Evolutionary conservation across 805 yeast genomes (phyloP).

Genomic region (Torulaspora delbrueckii): DNA sequence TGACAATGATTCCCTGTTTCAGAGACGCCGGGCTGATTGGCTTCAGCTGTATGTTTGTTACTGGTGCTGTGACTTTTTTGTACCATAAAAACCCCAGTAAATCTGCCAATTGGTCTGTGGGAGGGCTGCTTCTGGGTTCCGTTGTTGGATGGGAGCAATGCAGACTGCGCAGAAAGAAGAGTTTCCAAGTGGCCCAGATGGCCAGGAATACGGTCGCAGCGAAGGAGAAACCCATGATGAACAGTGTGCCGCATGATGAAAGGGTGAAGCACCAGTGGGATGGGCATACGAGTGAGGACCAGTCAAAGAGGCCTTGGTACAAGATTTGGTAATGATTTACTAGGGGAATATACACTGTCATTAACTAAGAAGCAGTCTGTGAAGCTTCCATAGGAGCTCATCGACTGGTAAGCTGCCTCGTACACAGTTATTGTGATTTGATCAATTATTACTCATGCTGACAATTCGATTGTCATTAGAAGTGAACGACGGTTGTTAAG

Average conservation of each 20-base stretch:
- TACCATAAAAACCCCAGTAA: slow-evolving; percentile 57
- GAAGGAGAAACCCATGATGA: slow-evolving; percentile 38
- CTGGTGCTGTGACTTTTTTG: slow-evolving; percentile 61
- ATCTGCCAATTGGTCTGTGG: slow-evolving; percentile 77
- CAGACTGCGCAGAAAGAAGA: slow-evolving; percentile 60
- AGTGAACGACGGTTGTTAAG: background rate
- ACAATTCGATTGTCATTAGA: background rate
- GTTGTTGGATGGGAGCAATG: slow-evolving; percentile 93
- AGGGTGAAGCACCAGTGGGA: slow-evolving; percentile 24
- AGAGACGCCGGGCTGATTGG: slow-evolving; percentile 77
- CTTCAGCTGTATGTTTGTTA: slow-evolving; percentile 63
- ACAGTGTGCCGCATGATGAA: slow-evolving; percentile 23
- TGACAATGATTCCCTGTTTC: slow-evolving; percentile 67
- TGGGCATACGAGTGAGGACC: slow-evolving; percentile 16
- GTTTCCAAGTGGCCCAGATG: slow-evolving; percentile 59
- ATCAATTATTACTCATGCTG: slow-evolving; percentile 3
- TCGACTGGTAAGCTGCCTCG: background rate
- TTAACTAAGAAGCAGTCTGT: background rate
- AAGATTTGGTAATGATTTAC: slow-evolving; percentile 28
- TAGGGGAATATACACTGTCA: background rate
- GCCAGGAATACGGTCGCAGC: slow-evolving; percentile 52
- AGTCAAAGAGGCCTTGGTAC: slow-evolving; percentile 24
- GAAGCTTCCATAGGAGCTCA: background rate
- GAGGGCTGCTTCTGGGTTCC: slow-evolving; percentile 74
- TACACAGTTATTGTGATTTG: slow-evolving; percentile 1